Evolutionary conservation across 1,284 basidiomycete genomes (phyloP).

Genomic region (Stereum hirsutum): DNA sequence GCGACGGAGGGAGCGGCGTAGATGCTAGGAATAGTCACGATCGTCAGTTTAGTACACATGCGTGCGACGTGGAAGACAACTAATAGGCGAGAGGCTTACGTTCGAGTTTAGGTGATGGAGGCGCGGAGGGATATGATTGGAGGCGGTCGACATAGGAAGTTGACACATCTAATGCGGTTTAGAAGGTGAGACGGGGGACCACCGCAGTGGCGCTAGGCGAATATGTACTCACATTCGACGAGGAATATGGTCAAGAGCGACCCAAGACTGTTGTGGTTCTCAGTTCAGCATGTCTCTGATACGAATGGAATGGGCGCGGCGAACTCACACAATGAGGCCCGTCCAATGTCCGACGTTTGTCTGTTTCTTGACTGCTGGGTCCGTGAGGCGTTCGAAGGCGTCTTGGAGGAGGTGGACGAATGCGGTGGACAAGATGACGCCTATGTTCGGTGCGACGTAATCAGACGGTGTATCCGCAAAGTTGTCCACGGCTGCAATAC

Average conservation of each 20-base stretch:
- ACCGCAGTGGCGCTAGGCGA: background rate
- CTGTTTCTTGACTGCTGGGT: slow-evolving; percentile 31
- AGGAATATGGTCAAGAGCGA: slow-evolving; percentile 65
- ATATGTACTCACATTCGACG: slow-evolving; percentile 71
- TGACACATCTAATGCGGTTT: slow-evolving; percentile 42
- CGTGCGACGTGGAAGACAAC: background rate
- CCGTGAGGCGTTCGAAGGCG: slow-evolving; percentile 51
- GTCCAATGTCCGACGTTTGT: slow-evolving; percentile 46
- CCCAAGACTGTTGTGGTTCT: slow-evolving; percentile 32
- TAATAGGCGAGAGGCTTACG: slow-evolving; percentile 10
- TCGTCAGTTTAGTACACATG: too few species aligned
- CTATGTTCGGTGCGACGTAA: slow-evolving; percentile 20
- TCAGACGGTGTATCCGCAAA: slow-evolving; percentile 12
- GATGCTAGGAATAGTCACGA: too few species aligned
- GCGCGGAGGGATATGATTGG: slow-evolving; percentile 46
- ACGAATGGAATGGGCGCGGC: background rate
- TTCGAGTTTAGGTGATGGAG: slow-evolving; percentile 29
- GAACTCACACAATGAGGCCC: slow-evolving; percentile 62
- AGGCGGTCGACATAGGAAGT: slow-evolving; percentile 64
- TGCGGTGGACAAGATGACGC: slow-evolving; percentile 71
- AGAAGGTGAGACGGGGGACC: background rate
- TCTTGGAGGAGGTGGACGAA: slow-evolving; percentile 74
- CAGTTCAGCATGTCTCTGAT: background rate
- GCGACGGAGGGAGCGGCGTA: background rate
- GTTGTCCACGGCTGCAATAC: background rate